These are phyloP conservation scores for Xerocomus potaroensis DNA, from an alignment of 768 basidiomycete species.

Conservation along the genomic window DNA sequence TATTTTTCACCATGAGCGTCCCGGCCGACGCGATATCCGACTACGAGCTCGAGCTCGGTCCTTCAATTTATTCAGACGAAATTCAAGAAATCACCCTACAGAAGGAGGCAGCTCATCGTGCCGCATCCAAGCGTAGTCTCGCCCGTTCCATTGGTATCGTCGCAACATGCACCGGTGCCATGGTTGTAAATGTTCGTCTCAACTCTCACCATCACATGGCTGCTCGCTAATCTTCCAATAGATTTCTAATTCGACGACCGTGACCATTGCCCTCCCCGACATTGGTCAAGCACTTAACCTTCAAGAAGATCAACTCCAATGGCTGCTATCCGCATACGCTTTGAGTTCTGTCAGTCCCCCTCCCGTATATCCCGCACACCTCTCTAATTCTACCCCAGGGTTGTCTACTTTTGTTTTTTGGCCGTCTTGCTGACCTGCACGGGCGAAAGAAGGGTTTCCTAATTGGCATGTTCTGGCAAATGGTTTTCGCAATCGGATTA, in stretches of 20 bases:
- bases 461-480: slow-evolving; percentile 50
- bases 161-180: slow-evolving; percentile 37
- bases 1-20: slow-evolving; percentile 8
- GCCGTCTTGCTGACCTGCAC: slow-evolving; percentile 75
- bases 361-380: background rate
- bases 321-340: slow-evolving; percentile 65
- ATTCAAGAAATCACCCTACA: slow-evolving; percentile 10
- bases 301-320: slow-evolving; percentile 52
- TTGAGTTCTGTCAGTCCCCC: slow-evolving; percentile 55
- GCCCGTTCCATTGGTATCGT: slow-evolving; percentile 30
- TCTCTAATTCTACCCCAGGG: slow-evolving; percentile 44
- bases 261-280: slow-evolving; percentile 48
- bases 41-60: slow-evolving; percentile 7
- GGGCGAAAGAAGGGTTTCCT: slow-evolving; percentile 70
- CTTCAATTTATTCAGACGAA: background rate
- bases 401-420: slow-evolving; percentile 72
- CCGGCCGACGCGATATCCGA: slow-evolving; percentile 9
- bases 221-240: slow-evolving; percentile 10
- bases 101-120: background rate
- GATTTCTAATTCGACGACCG: slow-evolving; percentile 38
- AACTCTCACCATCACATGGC: background rate
- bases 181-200: slow-evolving; percentile 35
- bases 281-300: slow-evolving; percentile 50
- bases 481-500: slow-evolving; percentile 57
- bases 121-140: slow-evolving; percentile 17